These are phyloP conservation scores for Macaranga tanarius DNA, from an alignment of 441 rosid species.

Conservation along the genomic window DNA sequence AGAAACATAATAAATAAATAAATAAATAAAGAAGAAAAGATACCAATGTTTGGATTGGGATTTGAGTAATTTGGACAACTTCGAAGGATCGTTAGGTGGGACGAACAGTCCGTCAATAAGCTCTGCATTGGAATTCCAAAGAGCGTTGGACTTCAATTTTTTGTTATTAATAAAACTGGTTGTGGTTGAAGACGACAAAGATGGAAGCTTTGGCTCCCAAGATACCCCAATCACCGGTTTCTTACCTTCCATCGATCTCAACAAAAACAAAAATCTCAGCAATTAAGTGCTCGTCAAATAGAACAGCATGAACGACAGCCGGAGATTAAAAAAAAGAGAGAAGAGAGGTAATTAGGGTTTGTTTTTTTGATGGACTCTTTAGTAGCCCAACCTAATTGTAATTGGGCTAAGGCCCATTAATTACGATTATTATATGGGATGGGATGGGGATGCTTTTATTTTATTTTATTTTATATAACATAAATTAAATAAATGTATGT, in stretches of 20 bases:
- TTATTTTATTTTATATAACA: no score
- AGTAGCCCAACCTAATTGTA: no score
- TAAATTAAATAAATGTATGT: no score
- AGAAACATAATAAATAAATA: not conserved
- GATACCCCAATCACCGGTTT: conserved; percentile 66
- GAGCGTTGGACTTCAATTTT: conserved; percentile 22
- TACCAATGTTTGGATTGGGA: conserved; percentile 73
- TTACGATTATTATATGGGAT: no score
- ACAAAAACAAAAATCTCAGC: no score
- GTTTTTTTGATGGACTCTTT: no score
- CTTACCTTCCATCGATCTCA: conserved; percentile 36
- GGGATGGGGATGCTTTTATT: no score
- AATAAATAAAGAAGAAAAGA: not conserved
- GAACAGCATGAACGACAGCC: no score
- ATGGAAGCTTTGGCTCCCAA: conserved; percentile 81
- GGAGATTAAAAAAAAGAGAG: no score
- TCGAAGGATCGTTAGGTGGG: conserved; percentile 70
- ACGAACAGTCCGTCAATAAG: conserved; percentile 80
- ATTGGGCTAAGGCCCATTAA: no score
- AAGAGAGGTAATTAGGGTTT: no score
- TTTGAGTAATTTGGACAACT: conserved; percentile 61
- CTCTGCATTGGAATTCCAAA: conserved; percentile 59
- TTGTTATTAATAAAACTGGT: not conserved
- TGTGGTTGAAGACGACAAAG: conserved; percentile 22
- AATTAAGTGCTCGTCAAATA: no score